These are phyloP conservation scores for Umbelopsis sp. DNA, from an alignment of 192 early-diverging fungal genomes.

Conservation along the genomic window DNA sequence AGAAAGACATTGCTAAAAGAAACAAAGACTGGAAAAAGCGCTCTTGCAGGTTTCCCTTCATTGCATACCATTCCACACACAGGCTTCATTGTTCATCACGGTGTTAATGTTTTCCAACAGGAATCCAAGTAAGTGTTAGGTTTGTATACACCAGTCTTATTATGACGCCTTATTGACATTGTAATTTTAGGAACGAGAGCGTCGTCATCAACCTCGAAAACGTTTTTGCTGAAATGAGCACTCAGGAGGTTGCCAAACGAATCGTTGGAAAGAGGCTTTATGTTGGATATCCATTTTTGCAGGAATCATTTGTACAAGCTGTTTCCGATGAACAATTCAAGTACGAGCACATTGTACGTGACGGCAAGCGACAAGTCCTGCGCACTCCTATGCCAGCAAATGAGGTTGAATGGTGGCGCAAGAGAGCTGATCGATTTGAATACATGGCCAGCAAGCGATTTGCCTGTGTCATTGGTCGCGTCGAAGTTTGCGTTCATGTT, in stretches of 20 bases:
- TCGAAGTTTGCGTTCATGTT: constrained; percentile 64
- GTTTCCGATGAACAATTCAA: constrained; percentile 72
- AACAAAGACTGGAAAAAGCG: constrained; percentile 59
- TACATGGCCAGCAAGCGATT: constrained; percentile 68
- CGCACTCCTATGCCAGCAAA: constrained; percentile 48
- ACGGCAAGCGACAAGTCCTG: constrained; percentile 50
- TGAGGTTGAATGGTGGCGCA: constrained; percentile 55
- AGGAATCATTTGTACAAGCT: constrained; percentile 74
- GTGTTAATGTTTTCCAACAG: constrained; percentile 84
- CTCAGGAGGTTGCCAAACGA: constrained; percentile 58
- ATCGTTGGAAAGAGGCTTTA: constrained; percentile 64
- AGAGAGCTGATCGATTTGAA: constrained; percentile 62
- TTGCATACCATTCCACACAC: constrained; percentile 79
- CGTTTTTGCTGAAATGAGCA: constrained; percentile 48
- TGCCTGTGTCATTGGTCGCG: constrained; percentile 68
- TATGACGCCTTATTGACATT: neutral
- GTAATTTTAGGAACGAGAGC: constrained; percentile 60
- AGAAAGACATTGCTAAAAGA: constrained; percentile 65
- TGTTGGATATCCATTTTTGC: constrained; percentile 87
- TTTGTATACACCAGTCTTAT: neutral
- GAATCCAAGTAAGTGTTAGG: constrained; percentile 60
- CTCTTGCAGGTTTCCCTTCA: constrained; percentile 88
- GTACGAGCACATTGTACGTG: constrained; percentile 55
- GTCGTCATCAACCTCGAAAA: constrained; percentile 68
- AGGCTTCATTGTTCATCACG: constrained; percentile 70